Conservation (phyloP, 2,329 filamentous ascomycete species). For the Aschersonia sp. region DNA sequence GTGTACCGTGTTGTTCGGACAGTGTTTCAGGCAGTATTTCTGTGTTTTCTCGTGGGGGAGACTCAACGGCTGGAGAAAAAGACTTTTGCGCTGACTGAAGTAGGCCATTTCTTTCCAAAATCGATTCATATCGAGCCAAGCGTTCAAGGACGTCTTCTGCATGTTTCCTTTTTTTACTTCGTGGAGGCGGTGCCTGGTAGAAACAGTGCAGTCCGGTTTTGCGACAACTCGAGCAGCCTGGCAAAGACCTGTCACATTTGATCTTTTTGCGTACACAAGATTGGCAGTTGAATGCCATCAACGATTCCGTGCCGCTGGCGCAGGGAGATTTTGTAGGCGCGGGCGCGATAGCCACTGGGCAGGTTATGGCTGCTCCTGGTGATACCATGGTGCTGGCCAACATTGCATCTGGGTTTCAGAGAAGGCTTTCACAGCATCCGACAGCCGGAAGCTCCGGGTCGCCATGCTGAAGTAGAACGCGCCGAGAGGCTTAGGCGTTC, state of each 20-base stretch:
- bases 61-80: neutral
- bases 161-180: slow-evolving; percentile 21
- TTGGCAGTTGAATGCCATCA: slow-evolving; percentile 14
- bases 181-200: slow-evolving; percentile 23
- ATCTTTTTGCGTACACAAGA: slow-evolving; percentile 14
- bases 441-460: too few relatives aligned
- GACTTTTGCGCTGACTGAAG: slow-evolving; percentile 5
- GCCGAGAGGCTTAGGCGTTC: too few relatives aligned
- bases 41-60: neutral
- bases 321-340: neutral
- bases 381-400: neutral
- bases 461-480: too few relatives aligned
- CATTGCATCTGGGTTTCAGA: neutral
- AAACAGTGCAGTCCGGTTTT: slow-evolving; percentile 18
- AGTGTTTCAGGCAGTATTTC: neutral
- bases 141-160: slow-evolving; percentile 16
- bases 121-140: slow-evolving; percentile 23
- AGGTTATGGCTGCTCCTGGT: neutral
- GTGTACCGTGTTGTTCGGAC: neutral
- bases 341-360: slow-evolving; percentile 4
- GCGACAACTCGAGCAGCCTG: slow-evolving; percentile 11
- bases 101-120: slow-evolving; percentile 20
- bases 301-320: neutral
- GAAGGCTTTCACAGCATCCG: too few relatives aligned
- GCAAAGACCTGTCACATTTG: slow-evolving; percentile 12